phyloP scores from a whole-genome alignment of 805 yeast genomes.

The Maudiozyma saulgeensis region DNA sequence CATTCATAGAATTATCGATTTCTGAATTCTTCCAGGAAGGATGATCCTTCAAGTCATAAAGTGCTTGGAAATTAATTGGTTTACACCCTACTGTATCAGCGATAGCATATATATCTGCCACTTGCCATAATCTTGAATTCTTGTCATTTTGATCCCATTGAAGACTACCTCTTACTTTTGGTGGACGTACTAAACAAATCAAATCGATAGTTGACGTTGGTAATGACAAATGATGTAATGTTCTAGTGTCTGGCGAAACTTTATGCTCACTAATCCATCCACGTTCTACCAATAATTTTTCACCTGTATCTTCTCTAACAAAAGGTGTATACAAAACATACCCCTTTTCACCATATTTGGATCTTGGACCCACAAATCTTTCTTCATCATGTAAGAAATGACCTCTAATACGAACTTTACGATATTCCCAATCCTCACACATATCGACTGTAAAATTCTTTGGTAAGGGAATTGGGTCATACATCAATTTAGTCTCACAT shows the following conservation, averaged over 20 bases:
- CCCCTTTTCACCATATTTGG: slow-evolving; percentile 63
- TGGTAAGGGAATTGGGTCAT: slow-evolving; percentile 67
- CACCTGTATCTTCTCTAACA: slow-evolving; percentile 45
- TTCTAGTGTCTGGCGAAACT: slow-evolving; percentile 45
- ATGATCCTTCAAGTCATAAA: slow-evolving; percentile 58
- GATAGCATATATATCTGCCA: slow-evolving; percentile 78
- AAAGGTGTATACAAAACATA: slow-evolving; percentile 77
- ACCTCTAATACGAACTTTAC: slow-evolving; percentile 71
- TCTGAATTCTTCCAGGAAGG: slow-evolving; percentile 12
- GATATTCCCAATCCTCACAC: slow-evolving; percentile 67
- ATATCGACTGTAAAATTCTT: slow-evolving; percentile 52
- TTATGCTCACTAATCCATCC: slow-evolving; percentile 83
- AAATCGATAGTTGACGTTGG: slow-evolving; percentile 61
- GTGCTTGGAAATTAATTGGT: slow-evolving; percentile 69
- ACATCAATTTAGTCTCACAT: slow-evolving; percentile 73
- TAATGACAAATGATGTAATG: slow-evolving; percentile 56
- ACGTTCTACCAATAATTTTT: slow-evolving; percentile 72
- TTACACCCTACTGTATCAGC: slow-evolving; percentile 46
- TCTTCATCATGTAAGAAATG: slow-evolving; percentile 76
- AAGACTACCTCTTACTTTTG: slow-evolving; percentile 50
- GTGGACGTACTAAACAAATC: slow-evolving; percentile 62
- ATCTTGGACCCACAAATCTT: slow-evolving; percentile 84
- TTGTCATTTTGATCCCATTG: slow-evolving; percentile 65
- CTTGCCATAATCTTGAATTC: slow-evolving; percentile 61
- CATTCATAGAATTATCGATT: not conserved